Percentiles rank a stretch among this genome's conserved stretches.
These are phyloP conservation scores for Pyrenopolyporus hunteri DNA, from an alignment of 495 filamentous ascomycete species.

Conservation along the genomic window DNA sequence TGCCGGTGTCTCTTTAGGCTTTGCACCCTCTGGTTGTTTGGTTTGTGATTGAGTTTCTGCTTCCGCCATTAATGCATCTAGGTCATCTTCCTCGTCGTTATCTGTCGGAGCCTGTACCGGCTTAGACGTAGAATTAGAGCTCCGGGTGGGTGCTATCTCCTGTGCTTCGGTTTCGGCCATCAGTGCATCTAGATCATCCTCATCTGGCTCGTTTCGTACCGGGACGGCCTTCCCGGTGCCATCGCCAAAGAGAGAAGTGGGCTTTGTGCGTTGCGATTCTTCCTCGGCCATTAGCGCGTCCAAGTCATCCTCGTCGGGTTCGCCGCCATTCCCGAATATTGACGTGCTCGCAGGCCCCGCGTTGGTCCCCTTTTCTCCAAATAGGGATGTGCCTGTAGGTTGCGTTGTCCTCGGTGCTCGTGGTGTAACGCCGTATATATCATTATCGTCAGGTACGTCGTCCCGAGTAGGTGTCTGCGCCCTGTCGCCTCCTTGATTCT, in stretches of 20 bases:
- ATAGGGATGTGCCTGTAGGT: slow-evolving; percentile 16
- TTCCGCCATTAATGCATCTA: slow-evolving; percentile 57
- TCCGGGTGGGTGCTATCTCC: slow-evolving; percentile 4
- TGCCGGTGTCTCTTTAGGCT: slow-evolving; percentile 18
- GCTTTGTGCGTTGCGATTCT: slow-evolving; percentile 41
- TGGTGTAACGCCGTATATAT: slow-evolving; percentile 53
- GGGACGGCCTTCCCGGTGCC: background rate
- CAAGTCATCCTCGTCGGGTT: slow-evolving; percentile 56
- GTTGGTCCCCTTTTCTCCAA: slow-evolving; percentile 12
- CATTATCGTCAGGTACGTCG: slow-evolving; percentile 46
- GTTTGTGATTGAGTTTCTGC: slow-evolving; percentile 38
- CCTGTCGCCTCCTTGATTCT: slow-evolving; percentile 36
- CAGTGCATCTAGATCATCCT: slow-evolving; percentile 60
- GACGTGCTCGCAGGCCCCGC: slow-evolving; percentile 1
- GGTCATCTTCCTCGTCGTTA: slow-evolving; percentile 49
- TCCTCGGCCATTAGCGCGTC: slow-evolving; percentile 58
- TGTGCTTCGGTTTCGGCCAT: slow-evolving; percentile 55
- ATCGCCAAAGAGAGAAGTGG: slow-evolving; percentile 46
- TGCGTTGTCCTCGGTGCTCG: slow-evolving; percentile 12
- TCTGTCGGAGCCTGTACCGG: slow-evolving; percentile 8
- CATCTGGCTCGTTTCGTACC: slow-evolving; percentile 42
- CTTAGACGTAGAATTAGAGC: slow-evolving; percentile 13
- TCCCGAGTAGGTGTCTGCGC: slow-evolving; percentile 43
- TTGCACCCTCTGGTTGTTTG: background rate
- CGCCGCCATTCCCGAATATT: slow-evolving; percentile 40